phyloP scores from a whole-genome alignment of 371 early-diverging fungal genomes.

The Mucor sp. region DNA sequence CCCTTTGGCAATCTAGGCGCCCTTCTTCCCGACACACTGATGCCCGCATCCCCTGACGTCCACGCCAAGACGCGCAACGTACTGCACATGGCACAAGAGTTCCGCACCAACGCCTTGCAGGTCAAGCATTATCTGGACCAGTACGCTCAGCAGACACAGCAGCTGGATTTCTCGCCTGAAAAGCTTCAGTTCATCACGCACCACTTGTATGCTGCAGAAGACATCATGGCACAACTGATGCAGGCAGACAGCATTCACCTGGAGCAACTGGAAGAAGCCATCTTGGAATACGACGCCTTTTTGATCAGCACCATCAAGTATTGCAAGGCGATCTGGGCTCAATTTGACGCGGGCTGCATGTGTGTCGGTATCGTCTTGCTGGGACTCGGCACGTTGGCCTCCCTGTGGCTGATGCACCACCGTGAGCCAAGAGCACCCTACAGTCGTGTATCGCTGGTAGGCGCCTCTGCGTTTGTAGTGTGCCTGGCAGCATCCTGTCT shows the following conservation, averaged over 20 bases:
- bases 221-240: constrained; percentile 19
- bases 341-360: constrained; percentile 82
- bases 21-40: constrained; percentile 73
- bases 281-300: constrained; percentile 62
- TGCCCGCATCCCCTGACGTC: constrained; percentile 5
- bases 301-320: constrained; percentile 67
- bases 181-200: constrained; percentile 22
- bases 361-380: constrained; percentile 58
- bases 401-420: constrained; percentile 9
- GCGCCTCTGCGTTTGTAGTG: not conserved
- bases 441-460: not conserved
- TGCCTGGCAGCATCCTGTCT: not conserved
- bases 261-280: constrained; percentile 32
- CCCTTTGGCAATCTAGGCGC: constrained; percentile 87
- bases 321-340: constrained; percentile 88
- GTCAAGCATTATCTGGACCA: constrained; percentile 69
- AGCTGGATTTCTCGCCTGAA: constrained; percentile 33
- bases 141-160: constrained; percentile 40
- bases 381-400: constrained; percentile 16
- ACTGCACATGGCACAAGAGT: constrained; percentile 54
- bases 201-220: constrained; percentile 32
- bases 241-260: not conserved
- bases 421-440: too few relatives aligned
- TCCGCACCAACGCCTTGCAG: constrained; percentile 79
- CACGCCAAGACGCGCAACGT: constrained; percentile 40